Evolutionary conservation across 805 yeast species (phyloP), one percentile per base, ranked within the genome.

Genomic region (Wickerhamiella alocasiicola): DNA sequence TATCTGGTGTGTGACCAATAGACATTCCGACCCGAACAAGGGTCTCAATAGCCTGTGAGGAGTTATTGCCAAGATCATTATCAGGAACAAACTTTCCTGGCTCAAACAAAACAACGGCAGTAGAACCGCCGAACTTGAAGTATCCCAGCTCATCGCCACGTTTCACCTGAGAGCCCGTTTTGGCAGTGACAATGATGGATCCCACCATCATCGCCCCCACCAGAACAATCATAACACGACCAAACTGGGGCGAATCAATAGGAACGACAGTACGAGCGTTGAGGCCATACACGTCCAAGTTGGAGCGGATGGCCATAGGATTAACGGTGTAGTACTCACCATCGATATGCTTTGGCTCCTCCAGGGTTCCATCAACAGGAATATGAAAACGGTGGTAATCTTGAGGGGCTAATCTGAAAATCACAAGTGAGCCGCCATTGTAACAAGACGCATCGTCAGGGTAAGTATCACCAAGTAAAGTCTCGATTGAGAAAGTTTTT

Each of bases 141-240:
- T 83, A 88, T 0, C 98, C 98, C 20, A 88, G 60, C 52, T 88
- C 97, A 31, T 81, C 87, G 3, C 91, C 81, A 34, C 87, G 67
- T 6, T 60, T 51, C 3, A 88, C 66, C 0, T 40, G 28, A 32
- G 74, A 74, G 2, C 83, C 84, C 34, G 68, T 71, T 39, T 69
- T 55, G 12, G 76, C 78, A 0, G 88, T 77, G 21, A 88, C 57
- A 0, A 84, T 70, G 2, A 79, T 85, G 2, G 94, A 79, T 0
- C 97, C 97, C 2, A 88, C 98, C 96, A 88, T 85, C 97, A 91
- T 88, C 0, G 98, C 98, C 26, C 98, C 98, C 3, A 88, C 83
- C 5, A 91, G 76, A 17, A 84, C 72, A 61, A 82, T 68, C 46
- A 81, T 63, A 15, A 88, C 80, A 0, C 71, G 67, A 0, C 96